phyloP scores from a whole-genome alignment of 208 protist species.

The Acanthamoeba polyphaga region DNA sequence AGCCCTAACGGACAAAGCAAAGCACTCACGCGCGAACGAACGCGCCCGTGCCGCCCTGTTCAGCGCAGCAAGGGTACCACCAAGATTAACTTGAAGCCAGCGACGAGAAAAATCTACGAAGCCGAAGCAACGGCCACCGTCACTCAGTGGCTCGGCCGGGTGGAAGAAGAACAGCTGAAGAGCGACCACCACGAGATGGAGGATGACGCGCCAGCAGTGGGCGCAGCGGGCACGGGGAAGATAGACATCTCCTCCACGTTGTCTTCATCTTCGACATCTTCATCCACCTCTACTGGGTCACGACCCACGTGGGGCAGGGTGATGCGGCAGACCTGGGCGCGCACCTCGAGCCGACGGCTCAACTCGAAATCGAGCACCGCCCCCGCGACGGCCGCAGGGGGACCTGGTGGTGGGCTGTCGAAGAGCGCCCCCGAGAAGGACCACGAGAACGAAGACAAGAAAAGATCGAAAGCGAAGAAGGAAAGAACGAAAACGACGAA shows the following conservation, averaged over 20 bases:
- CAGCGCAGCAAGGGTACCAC: too few species aligned
- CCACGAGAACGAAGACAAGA: neutral
- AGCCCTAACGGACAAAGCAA: too few species aligned
- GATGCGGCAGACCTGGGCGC: neutral
- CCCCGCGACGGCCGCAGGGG: neutral
- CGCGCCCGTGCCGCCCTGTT: too few species aligned
- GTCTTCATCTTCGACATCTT: neutral
- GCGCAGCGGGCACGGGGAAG: neutral
- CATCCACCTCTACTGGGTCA: neutral
- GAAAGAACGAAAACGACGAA: slow-evolving; percentile 43
- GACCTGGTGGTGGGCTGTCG: neutral
- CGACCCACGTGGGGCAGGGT: neutral
- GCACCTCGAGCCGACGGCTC: neutral
- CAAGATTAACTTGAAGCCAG: too few species aligned
- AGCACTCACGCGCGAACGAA: too few species aligned
- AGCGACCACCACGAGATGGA: too few species aligned
- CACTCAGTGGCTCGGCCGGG: too few species aligned
- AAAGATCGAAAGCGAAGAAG: slow-evolving; percentile 41
- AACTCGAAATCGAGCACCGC: slow-evolving; percentile 4
- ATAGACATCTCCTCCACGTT: neutral
- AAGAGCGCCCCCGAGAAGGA: neutral
- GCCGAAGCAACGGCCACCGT: too few species aligned
- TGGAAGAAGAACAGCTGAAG: too few species aligned
- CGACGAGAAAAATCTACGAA: too few species aligned
- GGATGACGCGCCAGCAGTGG: neutral